Percentiles rank a stretch among this genome's conserved stretches.
These are phyloP conservation scores for Ambrosia hybrid DNA, from an alignment of 140 eudicot species.

Conservation along the genomic window DNA sequence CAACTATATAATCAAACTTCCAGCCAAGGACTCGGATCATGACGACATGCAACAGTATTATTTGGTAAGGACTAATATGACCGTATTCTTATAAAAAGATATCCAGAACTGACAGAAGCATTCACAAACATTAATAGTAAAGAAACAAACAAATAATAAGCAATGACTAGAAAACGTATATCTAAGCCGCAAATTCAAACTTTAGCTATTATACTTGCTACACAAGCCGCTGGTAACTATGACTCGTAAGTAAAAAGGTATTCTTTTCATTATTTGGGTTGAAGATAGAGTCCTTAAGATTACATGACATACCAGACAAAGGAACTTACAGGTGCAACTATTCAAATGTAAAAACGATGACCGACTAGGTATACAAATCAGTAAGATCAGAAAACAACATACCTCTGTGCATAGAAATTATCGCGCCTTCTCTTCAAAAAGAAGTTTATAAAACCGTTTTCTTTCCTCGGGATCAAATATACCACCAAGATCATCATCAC, in stretches of 20 bases:
- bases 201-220: not conserved
- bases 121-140: not conserved
- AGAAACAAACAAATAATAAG: not conserved
- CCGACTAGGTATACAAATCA: too few relatives aligned
- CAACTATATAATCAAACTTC: not conserved
- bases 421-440: constrained; percentile 56
- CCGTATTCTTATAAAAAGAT: not conserved
- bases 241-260: not conserved
- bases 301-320: not conserved
- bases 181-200: not conserved
- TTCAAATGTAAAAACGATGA: too few relatives aligned
- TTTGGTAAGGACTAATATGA: not conserved
- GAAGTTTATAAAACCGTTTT: constrained; percentile 72
- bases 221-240: not conserved
- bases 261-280: not conserved
- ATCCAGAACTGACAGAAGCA: not conserved
- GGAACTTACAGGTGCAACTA: not conserved
- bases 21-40: not conserved
- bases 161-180: not conserved
- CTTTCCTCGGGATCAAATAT: constrained; percentile 87
- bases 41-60: not conserved
- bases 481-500: constrained; percentile 66
- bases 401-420: constrained; percentile 30
- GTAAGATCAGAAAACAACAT: not conserved
- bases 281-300: not conserved